phyloP scores from a whole-genome alignment of 1,284 basidiomycete species.

The Lentinula novae-zelandiae region DNA sequence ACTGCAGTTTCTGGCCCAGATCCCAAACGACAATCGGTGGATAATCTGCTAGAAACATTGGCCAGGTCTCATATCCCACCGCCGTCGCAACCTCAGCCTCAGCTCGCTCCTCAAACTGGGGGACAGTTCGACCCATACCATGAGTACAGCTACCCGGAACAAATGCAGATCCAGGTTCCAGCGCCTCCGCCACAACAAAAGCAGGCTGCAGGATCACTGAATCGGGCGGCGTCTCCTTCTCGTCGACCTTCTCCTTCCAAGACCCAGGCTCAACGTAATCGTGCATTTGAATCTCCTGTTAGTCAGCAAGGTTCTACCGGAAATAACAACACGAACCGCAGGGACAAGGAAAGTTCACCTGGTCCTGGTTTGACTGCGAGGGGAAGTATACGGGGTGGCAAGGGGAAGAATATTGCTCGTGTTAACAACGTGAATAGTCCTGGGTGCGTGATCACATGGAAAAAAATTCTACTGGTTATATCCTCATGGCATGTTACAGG shows the following conservation, averaged over 20 bases:
- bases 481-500: constrained; percentile 28
- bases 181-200: constrained; percentile 53
- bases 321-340: constrained; percentile 24
- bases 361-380: constrained; percentile 38
- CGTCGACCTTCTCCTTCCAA: constrained; percentile 62
- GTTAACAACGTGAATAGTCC: constrained; percentile 53
- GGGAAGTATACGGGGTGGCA: constrained; percentile 34
- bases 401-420: constrained; percentile 27
- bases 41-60: constrained; percentile 71
- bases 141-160: constrained; percentile 37
- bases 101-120: constrained; percentile 28
- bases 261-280: constrained; percentile 35
- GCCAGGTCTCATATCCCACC: constrained; percentile 47
- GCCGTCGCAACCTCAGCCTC: constrained; percentile 7
- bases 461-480: neutral
- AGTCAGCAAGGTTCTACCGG: constrained; percentile 27
- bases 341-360: constrained; percentile 70
- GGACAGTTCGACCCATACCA: constrained; percentile 40
- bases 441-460: constrained; percentile 31
- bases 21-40: constrained; percentile 74
- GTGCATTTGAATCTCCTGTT: constrained; percentile 40
- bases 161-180: constrained; percentile 38
- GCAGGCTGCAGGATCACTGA: constrained; percentile 28
- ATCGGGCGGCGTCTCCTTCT: constrained; percentile 48
- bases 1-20: constrained; percentile 43